Evolutionary conservation across 441 rosid genomes (phyloP).

Genomic region (Manihot esculenta): DNA sequence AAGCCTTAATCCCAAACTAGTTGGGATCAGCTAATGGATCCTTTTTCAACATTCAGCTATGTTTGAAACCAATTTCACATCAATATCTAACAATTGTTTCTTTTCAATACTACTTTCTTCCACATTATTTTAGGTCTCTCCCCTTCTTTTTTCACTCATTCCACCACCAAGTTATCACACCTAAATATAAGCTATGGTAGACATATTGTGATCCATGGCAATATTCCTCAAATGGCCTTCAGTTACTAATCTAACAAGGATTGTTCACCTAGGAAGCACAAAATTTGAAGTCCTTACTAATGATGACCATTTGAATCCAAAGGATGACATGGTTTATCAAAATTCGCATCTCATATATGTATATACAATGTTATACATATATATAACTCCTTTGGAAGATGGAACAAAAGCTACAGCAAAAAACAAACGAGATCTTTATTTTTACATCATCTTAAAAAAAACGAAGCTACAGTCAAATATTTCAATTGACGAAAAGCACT

Average conservation of each 20-base stretch:
- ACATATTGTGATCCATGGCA: too few relatives aligned
- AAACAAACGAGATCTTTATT: not conserved
- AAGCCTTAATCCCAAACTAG: too few relatives aligned
- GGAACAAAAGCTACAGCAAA: not conserved
- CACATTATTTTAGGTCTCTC: too few relatives aligned
- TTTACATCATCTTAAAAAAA: not conserved
- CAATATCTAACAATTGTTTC: not conserved
- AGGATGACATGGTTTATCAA: not conserved
- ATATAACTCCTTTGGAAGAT: not conserved
- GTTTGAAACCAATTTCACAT: too few relatives aligned
- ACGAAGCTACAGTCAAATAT: not conserved
- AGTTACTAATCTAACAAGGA: conserved; percentile 2
- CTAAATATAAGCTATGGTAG: too few relatives aligned
- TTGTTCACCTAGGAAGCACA: conserved; percentile 8
- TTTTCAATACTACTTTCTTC: too few relatives aligned
- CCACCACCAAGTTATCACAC: not conserved
- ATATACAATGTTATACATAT: too few relatives aligned
- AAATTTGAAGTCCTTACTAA: conserved; percentile 17
- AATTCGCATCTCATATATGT: not conserved
- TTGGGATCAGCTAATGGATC: too few relatives aligned
- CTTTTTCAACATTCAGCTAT: too few relatives aligned
- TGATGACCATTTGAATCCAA: conserved; percentile 6
- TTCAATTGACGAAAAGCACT: not conserved
- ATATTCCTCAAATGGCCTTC: not conserved
- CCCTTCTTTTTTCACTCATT: too few relatives aligned